These are phyloP conservation scores for Thraustochytrium striatum DNA, from an alignment of 352 stramenopile species.

Conservation along the genomic window DNA sequence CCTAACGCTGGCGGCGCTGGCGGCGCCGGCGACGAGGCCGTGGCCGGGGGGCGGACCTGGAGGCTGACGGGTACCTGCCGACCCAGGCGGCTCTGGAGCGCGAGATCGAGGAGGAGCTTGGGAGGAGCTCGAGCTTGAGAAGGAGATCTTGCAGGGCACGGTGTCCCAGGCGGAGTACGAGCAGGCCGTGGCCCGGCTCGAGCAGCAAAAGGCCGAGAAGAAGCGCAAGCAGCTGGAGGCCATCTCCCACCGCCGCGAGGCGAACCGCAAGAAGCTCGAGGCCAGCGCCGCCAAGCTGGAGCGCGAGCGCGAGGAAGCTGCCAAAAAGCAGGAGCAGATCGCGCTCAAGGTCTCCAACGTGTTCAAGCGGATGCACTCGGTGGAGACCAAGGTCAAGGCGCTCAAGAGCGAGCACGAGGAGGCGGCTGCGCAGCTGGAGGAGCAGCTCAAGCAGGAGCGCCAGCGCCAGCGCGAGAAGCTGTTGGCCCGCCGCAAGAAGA, in stretches of 20 bases:
- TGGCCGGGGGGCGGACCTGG: neutral
- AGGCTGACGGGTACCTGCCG: neutral
- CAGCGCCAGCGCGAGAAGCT: slow-evolving; percentile 31
- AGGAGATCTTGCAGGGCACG: neutral
- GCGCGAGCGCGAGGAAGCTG: neutral
- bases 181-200: neutral
- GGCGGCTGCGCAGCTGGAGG: slow-evolving; percentile 4
- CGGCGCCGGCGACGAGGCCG: neutral
- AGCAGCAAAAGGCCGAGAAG: neutral
- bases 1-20: neutral
- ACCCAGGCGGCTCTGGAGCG: neutral
- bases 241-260: neutral
- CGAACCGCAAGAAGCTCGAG: neutral
- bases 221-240: neutral
- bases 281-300: slow-evolving; percentile 2
- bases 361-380: slow-evolving; percentile 34
- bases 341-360: slow-evolving; percentile 4
- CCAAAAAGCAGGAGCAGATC: neutral
- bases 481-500: neutral
- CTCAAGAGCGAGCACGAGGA: slow-evolving; percentile 28
- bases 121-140: neutral
- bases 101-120: slow-evolving; percentile 12
- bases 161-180: slow-evolving; percentile 32
- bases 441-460: neutral
- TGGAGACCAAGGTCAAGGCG: slow-evolving; percentile 19